Evolutionary conservation across 2,329 filamentous ascomycete genomes (phyloP).

Genomic region (Periconia sp.): DNA sequence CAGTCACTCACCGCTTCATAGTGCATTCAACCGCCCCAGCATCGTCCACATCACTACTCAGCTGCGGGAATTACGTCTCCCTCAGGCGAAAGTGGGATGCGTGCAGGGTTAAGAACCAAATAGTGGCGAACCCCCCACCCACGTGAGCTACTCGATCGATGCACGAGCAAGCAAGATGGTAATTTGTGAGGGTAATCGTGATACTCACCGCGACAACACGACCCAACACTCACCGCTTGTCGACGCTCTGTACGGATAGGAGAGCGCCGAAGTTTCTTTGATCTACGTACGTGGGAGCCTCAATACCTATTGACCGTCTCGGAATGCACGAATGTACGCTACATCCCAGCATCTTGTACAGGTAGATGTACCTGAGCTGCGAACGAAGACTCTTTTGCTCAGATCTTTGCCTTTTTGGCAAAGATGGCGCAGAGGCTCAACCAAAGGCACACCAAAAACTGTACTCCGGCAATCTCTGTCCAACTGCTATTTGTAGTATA

Average conservation of each 20-base stretch:
- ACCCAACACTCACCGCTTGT: slow-evolving; percentile 7
- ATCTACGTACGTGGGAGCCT: slow-evolving; percentile 18
- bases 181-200: slow-evolving; percentile 5
- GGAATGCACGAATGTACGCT: neutral
- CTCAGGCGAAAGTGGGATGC: neutral
- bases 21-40: neutral
- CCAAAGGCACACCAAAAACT: neutral
- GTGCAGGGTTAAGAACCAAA: neutral
- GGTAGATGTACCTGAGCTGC: too few species aligned
- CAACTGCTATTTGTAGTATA: neutral
- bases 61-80: neutral
- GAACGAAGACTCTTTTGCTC: slow-evolving; percentile 6
- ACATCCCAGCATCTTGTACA: too few species aligned
- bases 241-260: neutral
- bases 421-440: slow-evolving; percentile 15
- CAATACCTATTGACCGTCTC: slow-evolving; percentile 7
- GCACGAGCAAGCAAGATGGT: neutral
- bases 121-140: neutral
- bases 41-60: neutral
- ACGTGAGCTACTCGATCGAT: neutral
- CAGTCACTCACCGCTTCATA: neutral
- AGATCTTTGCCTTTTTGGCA: slow-evolving; percentile 15
- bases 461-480: neutral
- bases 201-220: neutral
- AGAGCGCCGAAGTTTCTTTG: neutral